Percentiles rank a stretch among this genome's conserved stretches.
Conservation (phyloP, 23 red algal genomes). For the Agarophyton chilense region DNA sequence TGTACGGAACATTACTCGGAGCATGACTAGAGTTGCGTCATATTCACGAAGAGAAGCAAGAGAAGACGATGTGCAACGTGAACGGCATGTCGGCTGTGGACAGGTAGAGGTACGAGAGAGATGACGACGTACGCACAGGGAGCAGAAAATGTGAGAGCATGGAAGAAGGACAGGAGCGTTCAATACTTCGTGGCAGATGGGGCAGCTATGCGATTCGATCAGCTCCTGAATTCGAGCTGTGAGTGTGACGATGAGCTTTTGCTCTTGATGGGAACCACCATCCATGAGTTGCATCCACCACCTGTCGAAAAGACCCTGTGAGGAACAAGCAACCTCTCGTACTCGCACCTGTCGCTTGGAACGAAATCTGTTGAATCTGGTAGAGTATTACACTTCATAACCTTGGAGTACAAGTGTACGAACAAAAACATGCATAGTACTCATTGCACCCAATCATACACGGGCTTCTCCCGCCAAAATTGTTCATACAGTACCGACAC, state of each 20-base stretch:
- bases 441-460: no score
- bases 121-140: slow-evolving; percentile 41
- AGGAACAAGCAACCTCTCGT: no score
- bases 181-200: slow-evolving; percentile 34
- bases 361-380: no score
- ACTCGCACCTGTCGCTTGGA: no score
- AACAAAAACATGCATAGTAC: no score
- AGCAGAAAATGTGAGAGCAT: slow-evolving; percentile 49
- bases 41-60: slow-evolving; percentile 5
- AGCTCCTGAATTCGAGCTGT: not conserved
- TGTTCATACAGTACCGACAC: no score
- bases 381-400: no score
- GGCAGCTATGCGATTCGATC: slow-evolving; percentile 12
- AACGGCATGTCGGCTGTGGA: slow-evolving; percentile 20
- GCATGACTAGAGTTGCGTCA: not conserved
- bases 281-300: not conserved
- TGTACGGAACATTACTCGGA: not conserved
- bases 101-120: slow-evolving; percentile 22
- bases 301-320: not conserved
- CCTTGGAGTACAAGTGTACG: no score
- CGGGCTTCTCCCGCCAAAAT: no score
- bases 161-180: slow-evolving; percentile 43
- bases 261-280: not conserved
- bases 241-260: not conserved
- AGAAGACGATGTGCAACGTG: not conserved